Conservation (phyloP, 2,329 filamentous ascomycete genomes). For the Exophiala bonariae region DNA sequence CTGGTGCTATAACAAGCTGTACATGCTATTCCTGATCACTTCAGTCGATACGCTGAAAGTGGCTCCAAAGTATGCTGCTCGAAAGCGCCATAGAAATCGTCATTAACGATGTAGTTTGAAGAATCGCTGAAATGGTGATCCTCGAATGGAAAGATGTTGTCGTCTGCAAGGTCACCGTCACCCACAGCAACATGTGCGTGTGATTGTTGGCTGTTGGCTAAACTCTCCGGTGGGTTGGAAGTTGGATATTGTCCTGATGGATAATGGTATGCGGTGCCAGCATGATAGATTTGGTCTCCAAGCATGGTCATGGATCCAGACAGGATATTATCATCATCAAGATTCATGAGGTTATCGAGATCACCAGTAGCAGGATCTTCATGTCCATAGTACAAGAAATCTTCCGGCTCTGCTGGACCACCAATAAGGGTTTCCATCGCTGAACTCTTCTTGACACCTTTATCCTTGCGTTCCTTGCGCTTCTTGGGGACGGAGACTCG, state of each 20-base stretch:
- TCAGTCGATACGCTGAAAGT: no score
- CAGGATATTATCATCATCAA: constrained; percentile 15
- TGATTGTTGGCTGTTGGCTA: not conserved
- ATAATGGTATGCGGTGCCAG: constrained; percentile 23
- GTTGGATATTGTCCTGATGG: constrained; percentile 23
- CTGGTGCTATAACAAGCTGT: no score
- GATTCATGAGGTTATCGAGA: not conserved
- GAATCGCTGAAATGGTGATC: not conserved
- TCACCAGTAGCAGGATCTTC: not conserved
- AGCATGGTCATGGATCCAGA: constrained; percentile 26
- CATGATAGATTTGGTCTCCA: constrained; percentile 23
- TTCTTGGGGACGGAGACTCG: constrained; percentile 19
- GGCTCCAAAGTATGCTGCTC: not conserved
- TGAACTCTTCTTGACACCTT: constrained; percentile 22
- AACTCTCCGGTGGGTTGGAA: not conserved
- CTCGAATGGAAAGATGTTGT: constrained; percentile 1
- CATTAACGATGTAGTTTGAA: not conserved
- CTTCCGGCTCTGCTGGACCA: constrained; percentile 30
- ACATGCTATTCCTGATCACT: no score
- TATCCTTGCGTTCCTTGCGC: constrained; percentile 27
- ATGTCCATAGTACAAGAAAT: constrained; percentile 1
- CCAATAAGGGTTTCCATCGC: constrained; percentile 37
- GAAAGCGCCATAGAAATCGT: constrained; percentile 2
- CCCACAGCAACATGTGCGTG: not conserved
- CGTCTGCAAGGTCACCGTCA: not conserved